Percentiles rank a stretch among this genome's conserved stretches.
Evolutionary conservation across 208 protist species (phyloP).

Genomic region (Leishmania martiniquensis): DNA sequence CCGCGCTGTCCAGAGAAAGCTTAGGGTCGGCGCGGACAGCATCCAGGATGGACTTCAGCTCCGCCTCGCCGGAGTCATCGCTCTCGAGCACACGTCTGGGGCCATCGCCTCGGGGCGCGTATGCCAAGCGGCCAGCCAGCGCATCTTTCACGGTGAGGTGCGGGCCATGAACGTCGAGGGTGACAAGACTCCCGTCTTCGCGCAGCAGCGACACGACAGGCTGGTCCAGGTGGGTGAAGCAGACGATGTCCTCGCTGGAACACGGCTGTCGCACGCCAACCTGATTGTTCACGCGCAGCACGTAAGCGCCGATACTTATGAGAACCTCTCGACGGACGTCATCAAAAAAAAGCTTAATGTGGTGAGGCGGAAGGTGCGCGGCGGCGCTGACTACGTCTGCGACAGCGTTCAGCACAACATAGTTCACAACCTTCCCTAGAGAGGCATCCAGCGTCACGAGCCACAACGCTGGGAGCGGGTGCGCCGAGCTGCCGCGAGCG

Average conservation of each 20-base stretch:
- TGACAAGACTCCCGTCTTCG: constrained; percentile 48
- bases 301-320: constrained; percentile 57
- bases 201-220: constrained; percentile 49
- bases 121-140: constrained; percentile 5
- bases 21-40: constrained; percentile 47
- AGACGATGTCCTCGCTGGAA: constrained; percentile 68
- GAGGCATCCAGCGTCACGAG: constrained; percentile 58
- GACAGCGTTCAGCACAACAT: constrained; percentile 61
- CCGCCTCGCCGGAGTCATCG: constrained; percentile 20
- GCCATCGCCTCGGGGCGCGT: background rate
- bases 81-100: constrained; percentile 10
- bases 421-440: constrained; percentile 59
- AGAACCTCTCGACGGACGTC: constrained; percentile 46
- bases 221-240: constrained; percentile 36
- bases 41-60: constrained; percentile 33
- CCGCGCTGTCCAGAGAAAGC: constrained; percentile 65
- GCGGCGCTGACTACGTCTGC: constrained; percentile 47
- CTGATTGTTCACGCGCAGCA: constrained; percentile 78
- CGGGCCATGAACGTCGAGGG: constrained; percentile 63
- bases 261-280: constrained; percentile 74
- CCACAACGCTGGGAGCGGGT: constrained; percentile 44
- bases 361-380: constrained; percentile 44
- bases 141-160: constrained; percentile 34
- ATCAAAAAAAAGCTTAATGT: constrained; percentile 62
- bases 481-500: constrained; percentile 38